A percentile compares a stretch with the other conserved stretches of the same genome.
Evolutionary conservation across 345 rosid genomes (phyloP).

Genomic region (Barbarea vulgaris): DNA sequence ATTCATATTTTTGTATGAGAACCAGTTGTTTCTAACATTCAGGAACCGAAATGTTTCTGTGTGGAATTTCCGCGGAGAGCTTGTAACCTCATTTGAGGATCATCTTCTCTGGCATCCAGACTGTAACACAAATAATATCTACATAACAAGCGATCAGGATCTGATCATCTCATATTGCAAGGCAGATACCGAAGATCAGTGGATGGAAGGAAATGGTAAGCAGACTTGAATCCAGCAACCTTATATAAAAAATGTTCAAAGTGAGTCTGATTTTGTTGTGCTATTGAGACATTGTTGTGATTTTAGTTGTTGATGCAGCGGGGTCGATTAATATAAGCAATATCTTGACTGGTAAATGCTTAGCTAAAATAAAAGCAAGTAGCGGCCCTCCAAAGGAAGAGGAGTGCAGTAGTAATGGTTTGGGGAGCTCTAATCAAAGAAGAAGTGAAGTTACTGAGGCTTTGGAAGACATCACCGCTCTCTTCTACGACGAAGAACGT

Average conservation of each 20-base stretch:
- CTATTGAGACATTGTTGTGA: constrained; percentile 11
- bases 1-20: constrained; percentile 84
- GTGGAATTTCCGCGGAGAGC: constrained; percentile 91
- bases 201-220: constrained; percentile 66
- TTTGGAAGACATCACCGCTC: constrained; percentile 82
- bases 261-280: not conserved
- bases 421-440: constrained; percentile 36
- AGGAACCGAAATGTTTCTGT: constrained; percentile 74
- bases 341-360: constrained; percentile 90
- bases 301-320: constrained; percentile 44
- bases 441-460: constrained; percentile 68
- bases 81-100: constrained; percentile 93
- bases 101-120: constrained; percentile 79
- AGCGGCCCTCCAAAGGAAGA: constrained; percentile 49
- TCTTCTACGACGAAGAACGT: constrained; percentile 85
- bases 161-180: constrained; percentile 77
- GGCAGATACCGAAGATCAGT: constrained; percentile 73
- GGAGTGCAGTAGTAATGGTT: constrained; percentile 44
- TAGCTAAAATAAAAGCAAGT: constrained; percentile 70
- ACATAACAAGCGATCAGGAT: constrained; percentile 75
- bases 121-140: constrained; percentile 75
- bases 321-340: constrained; percentile 90
- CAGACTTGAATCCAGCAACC: constrained; percentile 11
- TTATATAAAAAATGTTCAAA: not conserved
- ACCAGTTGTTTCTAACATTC: constrained; percentile 89